Conservation (phyloP, 768 basidiomycete genomes). For the Amanita inopinata region DNA sequence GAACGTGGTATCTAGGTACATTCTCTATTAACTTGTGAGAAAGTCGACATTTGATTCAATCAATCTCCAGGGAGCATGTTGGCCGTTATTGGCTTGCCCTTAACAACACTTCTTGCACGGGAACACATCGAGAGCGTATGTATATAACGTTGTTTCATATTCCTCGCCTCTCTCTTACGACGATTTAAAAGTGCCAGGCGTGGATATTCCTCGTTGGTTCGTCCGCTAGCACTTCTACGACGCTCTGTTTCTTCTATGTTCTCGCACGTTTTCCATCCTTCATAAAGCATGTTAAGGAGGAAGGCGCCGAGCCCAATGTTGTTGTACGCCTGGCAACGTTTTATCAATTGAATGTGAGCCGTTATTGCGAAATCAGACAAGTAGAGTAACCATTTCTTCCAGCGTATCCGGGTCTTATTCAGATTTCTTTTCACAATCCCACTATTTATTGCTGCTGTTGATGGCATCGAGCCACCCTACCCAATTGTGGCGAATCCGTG, state of each 20-base stretch:
- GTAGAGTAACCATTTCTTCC: background rate
- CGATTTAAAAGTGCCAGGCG: slow-evolving; percentile 41
- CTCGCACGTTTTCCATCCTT: slow-evolving; percentile 63
- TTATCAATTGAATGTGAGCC: slow-evolving; percentile 66
- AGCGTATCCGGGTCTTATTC: slow-evolving; percentile 67
- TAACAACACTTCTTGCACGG: slow-evolving; percentile 53
- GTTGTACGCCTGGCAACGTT: slow-evolving; percentile 68
- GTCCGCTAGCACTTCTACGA: slow-evolving; percentile 54
- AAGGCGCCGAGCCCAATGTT: slow-evolving; percentile 66
- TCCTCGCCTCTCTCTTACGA: slow-evolving; percentile 7
- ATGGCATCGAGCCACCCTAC: slow-evolving; percentile 45
- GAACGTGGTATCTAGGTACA: slow-evolving; percentile 60
- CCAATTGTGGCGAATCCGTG: slow-evolving; percentile 45
- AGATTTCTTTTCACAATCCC: slow-evolving; percentile 68
- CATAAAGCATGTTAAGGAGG: slow-evolving; percentile 57
- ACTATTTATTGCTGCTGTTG: slow-evolving; percentile 54
- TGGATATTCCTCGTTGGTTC: slow-evolving; percentile 75
- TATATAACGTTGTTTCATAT: slow-evolving; percentile 6
- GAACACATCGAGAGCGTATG: slow-evolving; percentile 48
- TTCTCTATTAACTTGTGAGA: slow-evolving; percentile 6
- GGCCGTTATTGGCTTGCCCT: slow-evolving; percentile 63
- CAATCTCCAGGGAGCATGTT: slow-evolving; percentile 43
- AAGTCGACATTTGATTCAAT: slow-evolving; percentile 3
- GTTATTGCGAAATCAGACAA: background rate
- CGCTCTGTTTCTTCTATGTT: slow-evolving; percentile 62